A percentile compares a stretch with the other conserved stretches of the same genome.
These are phyloP conservation scores for Fraxinus excelsior DNA, from an alignment of 257 asterid species.

Conservation along the genomic window DNA sequence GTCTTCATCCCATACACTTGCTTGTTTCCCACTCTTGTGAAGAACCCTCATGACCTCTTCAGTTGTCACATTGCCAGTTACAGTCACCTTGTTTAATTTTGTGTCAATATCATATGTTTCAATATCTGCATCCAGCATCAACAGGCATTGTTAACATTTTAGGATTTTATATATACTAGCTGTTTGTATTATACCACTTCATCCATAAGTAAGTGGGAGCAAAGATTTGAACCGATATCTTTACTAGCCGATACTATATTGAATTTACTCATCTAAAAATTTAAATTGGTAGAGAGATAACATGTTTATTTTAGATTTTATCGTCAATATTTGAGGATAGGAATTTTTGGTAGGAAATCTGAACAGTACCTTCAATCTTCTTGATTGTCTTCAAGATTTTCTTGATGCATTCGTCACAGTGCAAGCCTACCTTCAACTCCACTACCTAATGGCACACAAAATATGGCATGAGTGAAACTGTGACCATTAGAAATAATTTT, in stretches of 20 bases:
- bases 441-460: slow-evolving; percentile 51
- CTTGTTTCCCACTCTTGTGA: slow-evolving; percentile 80
- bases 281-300: neutral
- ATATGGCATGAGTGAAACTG: neutral
- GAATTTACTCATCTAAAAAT: neutral
- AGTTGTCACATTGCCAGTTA: slow-evolving; percentile 74
- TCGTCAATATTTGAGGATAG: neutral
- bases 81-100: slow-evolving; percentile 65
- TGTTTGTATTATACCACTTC: neutral
- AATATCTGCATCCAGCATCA: slow-evolving; percentile 52
- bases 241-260: no score
- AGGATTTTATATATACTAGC: neutral
- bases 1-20: slow-evolving; percentile 51
- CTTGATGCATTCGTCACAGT: slow-evolving; percentile 87
- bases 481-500: neutral
- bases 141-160: neutral
- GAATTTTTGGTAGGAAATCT: neutral
- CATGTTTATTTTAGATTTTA: neutral
- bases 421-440: slow-evolving; percentile 84
- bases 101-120: slow-evolving; percentile 75
- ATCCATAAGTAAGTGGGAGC: no score
- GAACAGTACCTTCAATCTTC: slow-evolving; percentile 70
- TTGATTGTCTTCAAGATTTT: slow-evolving; percentile 90
- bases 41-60: slow-evolving; percentile 67
- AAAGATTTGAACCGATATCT: neutral